A percentile compares a stretch with the other conserved stretches of the same genome.
Conservation (phyloP, 805 yeast species). For the Kodamaea kakaduensis region DNA sequence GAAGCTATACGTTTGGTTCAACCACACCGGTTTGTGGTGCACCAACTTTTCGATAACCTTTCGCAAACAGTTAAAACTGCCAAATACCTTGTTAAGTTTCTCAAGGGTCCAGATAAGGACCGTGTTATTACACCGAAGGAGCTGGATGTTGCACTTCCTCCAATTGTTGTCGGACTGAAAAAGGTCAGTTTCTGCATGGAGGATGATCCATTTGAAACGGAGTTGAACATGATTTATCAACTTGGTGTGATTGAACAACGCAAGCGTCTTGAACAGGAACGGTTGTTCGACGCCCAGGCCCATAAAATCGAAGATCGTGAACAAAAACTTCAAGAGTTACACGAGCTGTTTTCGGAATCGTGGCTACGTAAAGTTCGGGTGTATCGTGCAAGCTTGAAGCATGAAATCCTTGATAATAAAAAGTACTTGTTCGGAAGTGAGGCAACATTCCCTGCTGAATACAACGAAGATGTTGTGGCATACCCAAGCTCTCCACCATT, state of each 20-base stretch:
- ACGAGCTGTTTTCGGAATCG: constrained; percentile 49
- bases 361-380: constrained; percentile 69
- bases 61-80: constrained; percentile 31
- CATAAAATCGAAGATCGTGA: constrained; percentile 6
- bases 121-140: constrained; percentile 28
- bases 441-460: constrained; percentile 11
- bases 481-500: constrained; percentile 35
- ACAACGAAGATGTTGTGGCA: constrained; percentile 25
- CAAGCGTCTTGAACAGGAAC: constrained; percentile 30
- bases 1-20: constrained; percentile 31
- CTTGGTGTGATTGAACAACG: constrained; percentile 38
- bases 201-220: constrained; percentile 43
- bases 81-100: constrained; percentile 29
- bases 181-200: constrained; percentile 34
- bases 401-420: constrained; percentile 34
- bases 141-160: constrained; percentile 25
- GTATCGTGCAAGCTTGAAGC: constrained; percentile 35
- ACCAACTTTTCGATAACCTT: constrained; percentile 36
- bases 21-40: constrained; percentile 36
- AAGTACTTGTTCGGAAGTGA: constrained; percentile 36
- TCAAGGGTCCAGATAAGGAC: constrained; percentile 16
- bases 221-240: constrained; percentile 39
- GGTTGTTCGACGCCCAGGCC: constrained; percentile 19
- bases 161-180: constrained; percentile 23
- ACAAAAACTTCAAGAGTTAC: constrained; percentile 25